Conservation (phyloP, 192 early-diverging fungal species). For the Rhizoclosmatium sp. region DNA sequence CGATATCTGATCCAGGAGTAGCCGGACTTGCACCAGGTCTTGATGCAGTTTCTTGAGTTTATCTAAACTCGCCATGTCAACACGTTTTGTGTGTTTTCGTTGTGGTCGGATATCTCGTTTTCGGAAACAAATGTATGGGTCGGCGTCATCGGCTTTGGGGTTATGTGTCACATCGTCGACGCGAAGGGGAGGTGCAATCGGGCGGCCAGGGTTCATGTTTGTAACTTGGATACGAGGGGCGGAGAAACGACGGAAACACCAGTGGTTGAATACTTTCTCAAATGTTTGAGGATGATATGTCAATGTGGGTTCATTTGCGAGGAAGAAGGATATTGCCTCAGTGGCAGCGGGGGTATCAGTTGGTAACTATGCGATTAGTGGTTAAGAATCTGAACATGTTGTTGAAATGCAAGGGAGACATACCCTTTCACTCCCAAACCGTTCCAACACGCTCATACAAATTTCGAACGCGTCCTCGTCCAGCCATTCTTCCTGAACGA, state of each 20-base stretch:
- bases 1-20: constrained; percentile 81
- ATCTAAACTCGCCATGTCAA: constrained; percentile 86
- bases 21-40: constrained; percentile 79
- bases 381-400: background rate
- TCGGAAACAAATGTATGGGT: constrained; percentile 98
- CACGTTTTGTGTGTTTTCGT: constrained; percentile 81
- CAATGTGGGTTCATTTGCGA: constrained; percentile 27
- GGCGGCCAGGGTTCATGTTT: constrained; percentile 24
- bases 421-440: constrained; percentile 71
- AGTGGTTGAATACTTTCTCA: constrained; percentile 19
- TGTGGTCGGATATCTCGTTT: constrained; percentile 83
- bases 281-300: background rate
- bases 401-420: background rate
- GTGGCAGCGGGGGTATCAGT: constrained; percentile 33
- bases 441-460: constrained; percentile 80
- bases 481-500: background rate
- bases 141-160: constrained; percentile 63
- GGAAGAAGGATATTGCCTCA: constrained; percentile 35
- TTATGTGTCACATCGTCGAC: constrained; percentile 29
- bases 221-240: constrained; percentile 21
- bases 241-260: constrained; percentile 27
- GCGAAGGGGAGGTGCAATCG: constrained; percentile 29
- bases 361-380: background rate
- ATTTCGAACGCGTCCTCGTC: constrained; percentile 73
- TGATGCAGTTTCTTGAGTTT: constrained; percentile 81